Base-by-base conservation (phyloP, 495 filamentous ascomycete genomes). In the Viridothelium virens region DNA sequence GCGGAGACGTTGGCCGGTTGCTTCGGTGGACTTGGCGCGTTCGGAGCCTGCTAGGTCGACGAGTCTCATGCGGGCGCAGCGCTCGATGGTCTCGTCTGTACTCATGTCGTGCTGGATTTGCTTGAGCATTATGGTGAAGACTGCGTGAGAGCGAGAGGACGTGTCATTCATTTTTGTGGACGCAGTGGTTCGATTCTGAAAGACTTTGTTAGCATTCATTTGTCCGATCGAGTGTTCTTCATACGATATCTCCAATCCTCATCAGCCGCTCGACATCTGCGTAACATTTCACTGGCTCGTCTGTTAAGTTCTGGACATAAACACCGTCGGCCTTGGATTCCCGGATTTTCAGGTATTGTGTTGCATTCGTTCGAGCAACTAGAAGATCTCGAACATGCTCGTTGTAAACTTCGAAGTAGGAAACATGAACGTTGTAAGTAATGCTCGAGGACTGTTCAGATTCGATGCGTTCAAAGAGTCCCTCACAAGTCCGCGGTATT, bases 111-210 rank as follows among this genome's bases (percentile, higher is more conserved):
- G 93, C 67, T 91, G 87, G 67, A 99, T 97, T 75, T 97, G 92
- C 77, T 97, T 97, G 38, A 99, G 80, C 74, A 93, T 92, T 67
- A 99, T 92, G 18, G 94, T 99, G 74, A 99, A 99, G 46, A 99
- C 94, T 2, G 95, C 91, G 73, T 99, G 94, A 63, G 89, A 93
- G 74, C 94, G 89, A 44, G 88, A 92, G 34, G 89, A 93, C 25
- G 92, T 97, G 77, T 99, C 94, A 74, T 99, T 99, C 94, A 99
- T 99, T 78, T 97, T 99, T 12, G 94, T 99, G 77, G 90, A 91
- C 33, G 94, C 94, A n/a, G 85, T 87, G 1, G 94, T 97, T 41
- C 94, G 89, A 68, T 86, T 96, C 72, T 74, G 37, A 11, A 46
- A 65, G 18, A 3, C n/a, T 46, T 81, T 33, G 14, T 66, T 37